Evolutionary conservation across 345 rosid species (phyloP).

Genomic region (Triadica sebifera): DNA sequence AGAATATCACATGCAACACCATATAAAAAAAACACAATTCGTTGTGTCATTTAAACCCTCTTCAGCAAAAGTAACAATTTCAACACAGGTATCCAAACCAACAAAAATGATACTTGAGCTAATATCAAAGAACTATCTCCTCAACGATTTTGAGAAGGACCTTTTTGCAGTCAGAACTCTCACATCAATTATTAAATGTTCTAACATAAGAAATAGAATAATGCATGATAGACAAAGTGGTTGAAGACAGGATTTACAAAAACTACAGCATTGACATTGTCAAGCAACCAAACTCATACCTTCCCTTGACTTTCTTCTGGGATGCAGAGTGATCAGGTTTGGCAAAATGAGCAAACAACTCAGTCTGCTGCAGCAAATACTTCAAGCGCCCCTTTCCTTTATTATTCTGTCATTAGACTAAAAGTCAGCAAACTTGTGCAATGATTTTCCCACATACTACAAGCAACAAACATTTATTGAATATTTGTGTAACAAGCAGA

Average conservation of each 20-base stretch:
- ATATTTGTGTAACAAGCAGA: slow-evolving; percentile 13
- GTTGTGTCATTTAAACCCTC: neutral
- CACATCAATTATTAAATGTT: neutral
- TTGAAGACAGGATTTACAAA: neutral
- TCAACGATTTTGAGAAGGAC: neutral
- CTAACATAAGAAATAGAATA: neutral
- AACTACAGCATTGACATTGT: neutral
- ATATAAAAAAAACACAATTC: neutral
- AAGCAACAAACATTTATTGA: neutral
- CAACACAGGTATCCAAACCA: neutral
- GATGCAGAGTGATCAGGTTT: slow-evolving; percentile 75
- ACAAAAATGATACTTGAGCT: neutral
- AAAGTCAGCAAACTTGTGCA: slow-evolving; percentile 7
- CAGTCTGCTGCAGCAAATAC: slow-evolving; percentile 92
- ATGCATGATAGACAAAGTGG: neutral
- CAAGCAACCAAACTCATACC: slow-evolving; percentile 37
- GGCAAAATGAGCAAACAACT: slow-evolving; percentile 96
- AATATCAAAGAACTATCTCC: neutral
- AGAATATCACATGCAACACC: neutral
- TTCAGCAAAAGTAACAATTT: neutral
- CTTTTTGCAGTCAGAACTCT: neutral
- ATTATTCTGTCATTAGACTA: slow-evolving; percentile 57
- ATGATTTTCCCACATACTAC: neutral
- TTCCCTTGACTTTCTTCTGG: slow-evolving; percentile 77
- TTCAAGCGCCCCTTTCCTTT: slow-evolving; percentile 86